These are phyloP conservation scores for Thalassiosira ordinaria DNA, from an alignment of 352 stramenopile species.

Conservation along the genomic window DNA sequence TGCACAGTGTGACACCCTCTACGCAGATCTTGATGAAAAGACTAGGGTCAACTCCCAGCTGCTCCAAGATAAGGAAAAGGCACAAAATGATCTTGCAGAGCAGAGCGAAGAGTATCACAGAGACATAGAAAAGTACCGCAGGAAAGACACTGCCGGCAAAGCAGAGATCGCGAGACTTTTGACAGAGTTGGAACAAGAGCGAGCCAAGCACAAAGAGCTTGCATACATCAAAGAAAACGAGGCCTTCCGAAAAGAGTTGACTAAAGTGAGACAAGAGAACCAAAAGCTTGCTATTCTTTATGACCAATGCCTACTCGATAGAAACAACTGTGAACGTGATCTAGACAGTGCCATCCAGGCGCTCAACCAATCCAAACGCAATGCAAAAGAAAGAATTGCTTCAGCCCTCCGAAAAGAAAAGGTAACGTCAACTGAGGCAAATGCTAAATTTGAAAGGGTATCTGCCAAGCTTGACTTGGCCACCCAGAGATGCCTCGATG, in stretches of 20 bases:
- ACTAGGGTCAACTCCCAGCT: constrained; percentile 29
- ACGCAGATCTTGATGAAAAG: constrained; percentile 65
- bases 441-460: constrained; percentile 22
- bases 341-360: constrained; percentile 53
- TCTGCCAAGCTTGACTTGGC: constrained; percentile 29
- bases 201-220: constrained; percentile 41
- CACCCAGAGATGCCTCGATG: constrained; percentile 24
- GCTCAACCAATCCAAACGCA: constrained; percentile 44
- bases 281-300: constrained; percentile 37
- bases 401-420: constrained; percentile 33
- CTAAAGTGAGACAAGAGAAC: constrained; percentile 43
- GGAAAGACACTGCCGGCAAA: constrained; percentile 30
- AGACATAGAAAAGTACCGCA: constrained; percentile 28
- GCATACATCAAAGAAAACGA: constrained; percentile 49
- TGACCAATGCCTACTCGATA: constrained; percentile 51
- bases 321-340: constrained; percentile 58
- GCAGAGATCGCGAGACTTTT: constrained; percentile 54
- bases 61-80: constrained; percentile 51
- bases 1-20: constrained; percentile 55
- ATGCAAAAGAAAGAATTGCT: constrained; percentile 49
- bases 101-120: constrained; percentile 16
- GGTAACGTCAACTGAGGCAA: constrained; percentile 10
- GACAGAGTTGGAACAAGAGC: constrained; percentile 49
- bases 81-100: constrained; percentile 21
- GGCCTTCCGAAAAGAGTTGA: constrained; percentile 41